Conservation (phyloP, 768 basidiomycete genomes). For the Lentinula sp. region DNA sequence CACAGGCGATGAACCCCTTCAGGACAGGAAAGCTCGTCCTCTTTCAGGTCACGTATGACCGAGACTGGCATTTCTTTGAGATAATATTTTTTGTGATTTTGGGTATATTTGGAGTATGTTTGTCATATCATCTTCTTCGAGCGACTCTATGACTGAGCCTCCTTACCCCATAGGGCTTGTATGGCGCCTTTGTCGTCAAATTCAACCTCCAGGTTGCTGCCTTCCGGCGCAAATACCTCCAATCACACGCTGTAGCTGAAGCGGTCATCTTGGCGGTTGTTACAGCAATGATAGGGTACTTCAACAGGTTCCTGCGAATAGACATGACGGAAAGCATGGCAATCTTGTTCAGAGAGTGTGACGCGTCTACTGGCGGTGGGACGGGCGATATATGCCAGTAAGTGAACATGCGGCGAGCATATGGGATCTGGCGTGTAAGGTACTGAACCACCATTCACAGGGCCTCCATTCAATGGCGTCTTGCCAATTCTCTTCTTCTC, state of each 20-base stretch:
- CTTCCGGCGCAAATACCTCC: conserved; percentile 88
- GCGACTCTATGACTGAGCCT: background rate
- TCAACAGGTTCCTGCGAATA: conserved; percentile 89
- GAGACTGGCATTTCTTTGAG: conserved; percentile 99
- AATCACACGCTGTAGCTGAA: conserved; percentile 79
- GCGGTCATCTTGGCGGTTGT: conserved; percentile 81
- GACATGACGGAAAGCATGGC: conserved; percentile 98
- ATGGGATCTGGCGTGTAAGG: background rate
- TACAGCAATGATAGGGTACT: conserved; percentile 90
- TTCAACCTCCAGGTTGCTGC: conserved; percentile 94
- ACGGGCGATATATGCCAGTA: conserved; percentile 95
- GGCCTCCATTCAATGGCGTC: conserved; percentile 86
- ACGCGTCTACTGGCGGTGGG: conserved; percentile 48
- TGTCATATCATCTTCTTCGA: conserved; percentile 5
- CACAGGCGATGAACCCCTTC: conserved; percentile 95
- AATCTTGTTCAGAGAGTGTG: conserved; percentile 93
- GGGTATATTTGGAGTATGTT: conserved; percentile 84
- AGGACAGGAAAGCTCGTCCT: conserved; percentile 96
- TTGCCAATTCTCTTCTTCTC: conserved; percentile 87
- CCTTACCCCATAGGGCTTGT: conserved; percentile 64
- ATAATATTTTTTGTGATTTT: conserved; percentile 94
- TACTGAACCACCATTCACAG: conserved; percentile 30
- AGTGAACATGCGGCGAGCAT: conserved; percentile 23
- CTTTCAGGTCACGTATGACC: conserved; percentile 95
- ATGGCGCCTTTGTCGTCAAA: conserved; percentile 95